These are phyloP conservation scores for Coelastrella sp. DNA, from an alignment of 139 green algal genomes.

Conservation along the genomic window DNA sequence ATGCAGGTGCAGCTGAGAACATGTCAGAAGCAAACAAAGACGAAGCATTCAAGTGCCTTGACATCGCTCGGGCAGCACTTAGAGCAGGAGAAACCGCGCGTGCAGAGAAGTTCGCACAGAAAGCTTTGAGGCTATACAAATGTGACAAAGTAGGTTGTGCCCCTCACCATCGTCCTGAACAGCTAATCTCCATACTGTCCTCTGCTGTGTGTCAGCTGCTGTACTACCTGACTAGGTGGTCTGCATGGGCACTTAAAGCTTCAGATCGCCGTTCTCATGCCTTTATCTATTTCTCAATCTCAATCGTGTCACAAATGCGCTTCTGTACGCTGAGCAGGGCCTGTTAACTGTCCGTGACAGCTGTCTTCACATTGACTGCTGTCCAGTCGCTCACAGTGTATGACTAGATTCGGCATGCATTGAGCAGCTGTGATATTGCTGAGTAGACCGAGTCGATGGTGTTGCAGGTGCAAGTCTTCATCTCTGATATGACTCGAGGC, in stretches of 20 bases:
- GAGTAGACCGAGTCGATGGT: conserved; percentile 38
- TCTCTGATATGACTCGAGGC: conserved; percentile 2
- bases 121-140: conserved; percentile 69
- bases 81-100: conserved; percentile 51
- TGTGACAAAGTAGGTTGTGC: conserved; percentile 56
- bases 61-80: conserved; percentile 56
- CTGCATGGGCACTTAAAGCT: neutral
- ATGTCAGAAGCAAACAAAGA: conserved; percentile 57
- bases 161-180: neutral
- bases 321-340: no score
- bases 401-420: neutral
- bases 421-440: neutral
- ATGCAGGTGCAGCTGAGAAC: neutral
- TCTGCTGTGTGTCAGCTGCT: no score
- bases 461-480: conserved; percentile 33
- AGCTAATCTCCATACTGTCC: no score
- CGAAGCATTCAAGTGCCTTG: conserved; percentile 55
- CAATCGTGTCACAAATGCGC: no score
- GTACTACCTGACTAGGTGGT: neutral
- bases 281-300: neutral
- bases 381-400: neutral
- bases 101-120: conserved; percentile 67
- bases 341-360: no score
- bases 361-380: no score
- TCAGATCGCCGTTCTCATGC: no score